Conservation (phyloP, 2,329 filamentous ascomycete genomes). For the Fusarium sp. region DNA sequence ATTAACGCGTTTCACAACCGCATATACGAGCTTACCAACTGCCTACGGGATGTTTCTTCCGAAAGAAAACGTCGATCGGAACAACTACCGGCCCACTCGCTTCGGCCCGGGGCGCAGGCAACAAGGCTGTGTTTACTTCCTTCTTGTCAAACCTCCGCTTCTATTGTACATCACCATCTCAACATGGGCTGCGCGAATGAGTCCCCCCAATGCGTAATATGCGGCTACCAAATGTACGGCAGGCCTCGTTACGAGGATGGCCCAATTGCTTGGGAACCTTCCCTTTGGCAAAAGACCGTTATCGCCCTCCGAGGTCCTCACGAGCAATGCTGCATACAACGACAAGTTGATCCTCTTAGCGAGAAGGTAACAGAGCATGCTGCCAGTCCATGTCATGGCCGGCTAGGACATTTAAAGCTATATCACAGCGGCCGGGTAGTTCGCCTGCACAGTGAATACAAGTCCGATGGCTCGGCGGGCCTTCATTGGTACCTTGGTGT, state of each 20-base stretch:
- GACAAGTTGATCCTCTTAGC: background rate
- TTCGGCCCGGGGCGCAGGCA: background rate
- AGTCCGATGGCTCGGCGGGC: background rate
- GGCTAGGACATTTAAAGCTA: background rate
- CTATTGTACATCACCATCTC: background rate
- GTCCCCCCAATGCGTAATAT: background rate
- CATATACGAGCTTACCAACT: background rate
- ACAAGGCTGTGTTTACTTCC: background rate
- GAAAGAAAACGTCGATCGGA: background rate
- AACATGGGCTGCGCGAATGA: background rate
- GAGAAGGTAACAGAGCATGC: background rate
- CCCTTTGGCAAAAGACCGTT: background rate
- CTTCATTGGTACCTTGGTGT: background rate
- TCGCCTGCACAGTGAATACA: background rate
- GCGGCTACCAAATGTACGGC: background rate
- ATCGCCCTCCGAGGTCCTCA: background rate
- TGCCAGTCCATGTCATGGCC: background rate
- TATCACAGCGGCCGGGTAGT: background rate
- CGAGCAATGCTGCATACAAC: background rate
- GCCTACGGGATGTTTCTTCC: background rate
- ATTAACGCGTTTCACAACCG: background rate
- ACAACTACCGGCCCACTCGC: background rate
- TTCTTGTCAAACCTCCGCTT: background rate
- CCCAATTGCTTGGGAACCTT: background rate
- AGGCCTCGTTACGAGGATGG: background rate